Percentiles rank a stretch among this genome's conserved stretches.
Evolutionary conservation across 2,329 filamentous ascomycete species (phyloP).

Genomic region (Fusarium incarnatum): DNA sequence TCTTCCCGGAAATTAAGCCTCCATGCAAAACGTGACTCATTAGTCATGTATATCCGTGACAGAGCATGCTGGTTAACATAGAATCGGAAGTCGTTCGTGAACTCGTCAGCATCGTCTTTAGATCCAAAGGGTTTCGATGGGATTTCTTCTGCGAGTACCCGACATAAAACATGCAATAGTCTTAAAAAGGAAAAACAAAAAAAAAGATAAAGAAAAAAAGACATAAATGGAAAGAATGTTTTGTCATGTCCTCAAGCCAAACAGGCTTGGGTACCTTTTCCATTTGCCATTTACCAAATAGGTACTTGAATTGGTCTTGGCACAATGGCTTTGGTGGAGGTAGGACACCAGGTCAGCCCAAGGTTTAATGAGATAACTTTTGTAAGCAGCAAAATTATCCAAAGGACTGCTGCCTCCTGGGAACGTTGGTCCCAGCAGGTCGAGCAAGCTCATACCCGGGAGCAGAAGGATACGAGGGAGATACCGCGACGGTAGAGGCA

Average conservation of each 20-base stretch:
- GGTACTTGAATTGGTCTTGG: constrained; percentile 12
- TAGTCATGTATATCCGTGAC: constrained; percentile 57
- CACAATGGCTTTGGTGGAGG: not conserved
- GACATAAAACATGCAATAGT: constrained; percentile 44
- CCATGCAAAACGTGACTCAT: constrained; percentile 60
- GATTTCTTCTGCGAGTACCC: constrained; percentile 46
- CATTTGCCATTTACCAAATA: constrained; percentile 3
- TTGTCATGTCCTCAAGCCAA: constrained; percentile 18
- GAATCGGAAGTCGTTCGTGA: constrained; percentile 53
- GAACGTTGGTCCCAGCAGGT: constrained; percentile 58
- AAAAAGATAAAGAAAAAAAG: not conserved
- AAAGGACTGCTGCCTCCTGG: constrained; percentile 53
- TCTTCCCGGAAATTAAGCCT: constrained; percentile 50
- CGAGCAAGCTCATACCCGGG: constrained; percentile 64
- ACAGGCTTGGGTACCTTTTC: constrained; percentile 9
- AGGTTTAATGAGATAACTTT: not conserved
- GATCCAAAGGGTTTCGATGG: constrained; percentile 45
- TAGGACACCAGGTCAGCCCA: not conserved
- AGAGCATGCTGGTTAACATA: constrained; percentile 50
- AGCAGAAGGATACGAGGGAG: constrained; percentile 49
- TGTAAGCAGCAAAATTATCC: not conserved
- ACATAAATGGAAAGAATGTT: constrained; percentile 31
- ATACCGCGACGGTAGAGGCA: constrained; percentile 26
- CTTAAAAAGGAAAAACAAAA: constrained; percentile 30
- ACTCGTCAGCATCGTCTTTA: constrained; percentile 53